These are phyloP conservation scores for Adansonia digitata DNA, from an alignment of 345 rosid genomes.

Conservation along the genomic window DNA sequence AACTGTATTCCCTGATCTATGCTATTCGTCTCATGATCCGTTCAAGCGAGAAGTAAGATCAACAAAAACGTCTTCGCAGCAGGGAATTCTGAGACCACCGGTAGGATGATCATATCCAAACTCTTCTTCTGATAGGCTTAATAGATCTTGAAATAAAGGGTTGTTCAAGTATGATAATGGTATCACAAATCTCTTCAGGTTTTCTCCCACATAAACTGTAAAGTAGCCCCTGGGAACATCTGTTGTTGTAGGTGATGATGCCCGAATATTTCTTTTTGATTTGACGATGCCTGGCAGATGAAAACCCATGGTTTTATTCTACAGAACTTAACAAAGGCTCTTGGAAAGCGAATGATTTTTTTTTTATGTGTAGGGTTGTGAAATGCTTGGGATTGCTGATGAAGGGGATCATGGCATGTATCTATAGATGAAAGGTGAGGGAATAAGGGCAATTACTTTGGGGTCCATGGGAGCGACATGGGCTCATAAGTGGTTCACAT, in stretches of 20 bases:
- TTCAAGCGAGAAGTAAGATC: not conserved
- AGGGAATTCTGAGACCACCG: conserved; percentile 40
- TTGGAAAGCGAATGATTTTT: not conserved
- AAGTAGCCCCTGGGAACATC: conserved; percentile 17
- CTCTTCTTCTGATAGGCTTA: conserved; percentile 32
- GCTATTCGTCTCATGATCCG: not conserved
- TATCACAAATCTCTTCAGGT: conserved; percentile 34
- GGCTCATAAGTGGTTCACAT: conserved; percentile 3
- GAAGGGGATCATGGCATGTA: not conserved
- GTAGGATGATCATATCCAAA: conserved; percentile 35
- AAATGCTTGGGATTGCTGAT: not conserved
- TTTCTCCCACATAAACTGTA: conserved; percentile 22
- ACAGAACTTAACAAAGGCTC: too few relatives aligned
- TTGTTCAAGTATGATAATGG: conserved; percentile 29
- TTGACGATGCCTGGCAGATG: not conserved
- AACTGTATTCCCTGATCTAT: not conserved
- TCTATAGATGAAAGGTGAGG: not conserved
- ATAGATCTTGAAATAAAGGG: conserved; percentile 29
- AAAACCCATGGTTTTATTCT: not conserved
- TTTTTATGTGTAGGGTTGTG: not conserved
- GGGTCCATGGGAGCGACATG: not conserved
- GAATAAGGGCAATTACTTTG: too few relatives aligned
- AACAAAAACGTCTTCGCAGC: conserved; percentile 28
- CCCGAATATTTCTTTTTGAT: not conserved
- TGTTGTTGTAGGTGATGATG: too few relatives aligned